These are phyloP conservation scores for Hygrocybe punicea DNA, from an alignment of 768 basidiomycete genomes.

Conservation along the genomic window DNA sequence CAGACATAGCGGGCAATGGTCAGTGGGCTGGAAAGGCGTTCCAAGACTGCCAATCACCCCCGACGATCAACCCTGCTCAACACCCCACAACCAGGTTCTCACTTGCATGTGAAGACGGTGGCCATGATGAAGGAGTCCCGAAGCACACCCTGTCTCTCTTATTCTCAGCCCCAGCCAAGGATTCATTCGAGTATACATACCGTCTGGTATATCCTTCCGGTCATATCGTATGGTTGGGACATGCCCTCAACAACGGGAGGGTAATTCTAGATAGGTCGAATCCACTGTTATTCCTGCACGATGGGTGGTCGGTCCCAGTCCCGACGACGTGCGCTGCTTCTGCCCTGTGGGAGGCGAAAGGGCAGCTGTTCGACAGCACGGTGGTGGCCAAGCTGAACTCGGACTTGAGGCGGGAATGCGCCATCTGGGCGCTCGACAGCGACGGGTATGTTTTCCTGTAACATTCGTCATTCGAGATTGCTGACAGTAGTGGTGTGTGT, in stretches of 20 bases:
- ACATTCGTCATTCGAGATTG: background rate
- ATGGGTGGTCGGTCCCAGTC: conserved; percentile 21
- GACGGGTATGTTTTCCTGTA: conserved; percentile 18
- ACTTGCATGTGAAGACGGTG: conserved; percentile 2
- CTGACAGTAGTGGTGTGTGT: conserved; percentile 9
- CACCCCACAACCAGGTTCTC: conserved; percentile 9
- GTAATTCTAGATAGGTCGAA: conserved; percentile 30
- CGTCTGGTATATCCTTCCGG: conserved; percentile 45
- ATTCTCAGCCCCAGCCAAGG: background rate
- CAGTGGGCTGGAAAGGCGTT: conserved; percentile 30
- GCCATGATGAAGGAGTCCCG: background rate
- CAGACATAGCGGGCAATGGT: conserved; percentile 30
- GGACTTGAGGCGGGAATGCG: conserved; percentile 6
- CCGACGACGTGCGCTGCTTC: conserved; percentile 3
- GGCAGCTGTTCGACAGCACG: conserved; percentile 3
- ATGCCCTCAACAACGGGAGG: conserved; percentile 42
- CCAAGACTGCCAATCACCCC: conserved; percentile 11
- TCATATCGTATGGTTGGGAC: conserved; percentile 46
- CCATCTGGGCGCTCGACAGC: conserved; percentile 20
- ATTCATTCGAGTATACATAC: conserved; percentile 47
- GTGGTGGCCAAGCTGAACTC: conserved; percentile 14
- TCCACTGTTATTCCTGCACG: conserved; percentile 16
- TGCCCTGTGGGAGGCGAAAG: background rate
- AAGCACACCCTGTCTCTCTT: conserved; percentile 9
- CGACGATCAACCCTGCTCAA: background rate